Evolutionary conservation across 805 yeast genomes (phyloP), one percentile per base, ranked within the genome.

Genomic region (Candida dajiaensis): DNA sequence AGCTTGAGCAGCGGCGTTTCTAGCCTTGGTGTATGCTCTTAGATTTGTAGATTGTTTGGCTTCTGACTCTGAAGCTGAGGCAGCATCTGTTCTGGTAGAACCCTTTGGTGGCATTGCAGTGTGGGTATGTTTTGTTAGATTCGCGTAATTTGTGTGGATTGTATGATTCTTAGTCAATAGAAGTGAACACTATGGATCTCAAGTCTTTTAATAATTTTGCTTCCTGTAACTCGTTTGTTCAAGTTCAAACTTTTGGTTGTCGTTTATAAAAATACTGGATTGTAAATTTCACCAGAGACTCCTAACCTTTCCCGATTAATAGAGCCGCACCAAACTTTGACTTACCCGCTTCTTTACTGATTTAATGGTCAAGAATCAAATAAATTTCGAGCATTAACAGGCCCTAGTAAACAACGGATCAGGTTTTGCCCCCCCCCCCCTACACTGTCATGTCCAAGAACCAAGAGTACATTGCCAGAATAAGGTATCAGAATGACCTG

Each of bases 391-490:
- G n/a, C 13, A 13, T 28, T 3, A 28, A 13, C 31, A 4, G 13
- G 13, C 7, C 8, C 13, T 9, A 25, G 13, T 25, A 33, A 33
- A 33, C 36, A 33, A 18, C 18, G 36, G 12, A 28, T 28, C 31
- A 28, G 31, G 31, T 13, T n/a, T n/a, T n/a, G n/a, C n/a, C n/a
- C n/a, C n/a, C n/a, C n/a, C n/a, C 7, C n/a, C 31, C 28, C n/a
- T 12, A 33, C 18, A 16, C 12, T 13, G 13, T 20, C 12, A 73
- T 75, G 73, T 68, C 74, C 1, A 68, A 61, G 51, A 78, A 81
- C 62, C 90, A 84, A 61, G 90, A 85, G 47, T 85, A 82, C 59
- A 80, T 85, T 46, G 95, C 95, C 40, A 83, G 85, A 55, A 78
- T 85, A 45, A 77, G 95, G 59, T 92, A 89, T 65, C 79, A 79